These are phyloP conservation scores for Haplosporangium sp. DNA, from an alignment of 371 early-diverging fungal species.

Conservation along the genomic window DNA sequence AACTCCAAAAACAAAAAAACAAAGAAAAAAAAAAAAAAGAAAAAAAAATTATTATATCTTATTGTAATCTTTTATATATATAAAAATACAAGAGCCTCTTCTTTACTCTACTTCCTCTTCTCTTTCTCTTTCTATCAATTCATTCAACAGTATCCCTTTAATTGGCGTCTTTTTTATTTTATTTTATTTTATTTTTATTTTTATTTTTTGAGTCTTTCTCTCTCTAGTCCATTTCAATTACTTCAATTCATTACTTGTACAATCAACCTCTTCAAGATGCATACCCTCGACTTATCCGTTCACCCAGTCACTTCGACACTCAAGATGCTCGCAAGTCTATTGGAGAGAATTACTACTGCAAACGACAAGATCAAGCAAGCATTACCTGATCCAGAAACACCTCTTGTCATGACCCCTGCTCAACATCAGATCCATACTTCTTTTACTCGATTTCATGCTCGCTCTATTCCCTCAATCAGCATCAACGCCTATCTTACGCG, in stretches of 20 bases:
- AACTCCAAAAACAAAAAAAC: constrained; percentile 2
- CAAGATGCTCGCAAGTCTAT: constrained; percentile 68
- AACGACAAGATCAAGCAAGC: constrained; percentile 63
- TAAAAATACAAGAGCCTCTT: too few species aligned
- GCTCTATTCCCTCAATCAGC: constrained; percentile 89
- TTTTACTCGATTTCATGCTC: constrained; percentile 84
- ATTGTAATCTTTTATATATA: too few species aligned
- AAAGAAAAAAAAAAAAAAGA: background rate
- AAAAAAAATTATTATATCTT: constrained; percentile 1
- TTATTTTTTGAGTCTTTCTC: background rate
- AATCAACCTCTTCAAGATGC: constrained; percentile 21
- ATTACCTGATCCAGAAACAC: constrained; percentile 51
- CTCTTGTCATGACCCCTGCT: constrained; percentile 50
- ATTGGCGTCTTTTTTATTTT: constrained; percentile 10
- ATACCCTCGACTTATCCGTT: constrained; percentile 66
- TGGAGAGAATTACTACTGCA: constrained; percentile 67
- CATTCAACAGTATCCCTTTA: constrained; percentile 11
- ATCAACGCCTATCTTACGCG: constrained; percentile 85
- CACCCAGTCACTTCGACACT: constrained; percentile 75
- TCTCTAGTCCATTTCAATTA: background rate
- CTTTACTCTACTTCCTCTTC: background rate
- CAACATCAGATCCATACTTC: constrained; percentile 56
- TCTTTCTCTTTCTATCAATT: background rate
- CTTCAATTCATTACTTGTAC: background rate
- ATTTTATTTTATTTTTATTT: constrained; percentile 5